Evolutionary conservation across 1,284 basidiomycete genomes (phyloP).

Genomic region (Mycena sp.): DNA sequence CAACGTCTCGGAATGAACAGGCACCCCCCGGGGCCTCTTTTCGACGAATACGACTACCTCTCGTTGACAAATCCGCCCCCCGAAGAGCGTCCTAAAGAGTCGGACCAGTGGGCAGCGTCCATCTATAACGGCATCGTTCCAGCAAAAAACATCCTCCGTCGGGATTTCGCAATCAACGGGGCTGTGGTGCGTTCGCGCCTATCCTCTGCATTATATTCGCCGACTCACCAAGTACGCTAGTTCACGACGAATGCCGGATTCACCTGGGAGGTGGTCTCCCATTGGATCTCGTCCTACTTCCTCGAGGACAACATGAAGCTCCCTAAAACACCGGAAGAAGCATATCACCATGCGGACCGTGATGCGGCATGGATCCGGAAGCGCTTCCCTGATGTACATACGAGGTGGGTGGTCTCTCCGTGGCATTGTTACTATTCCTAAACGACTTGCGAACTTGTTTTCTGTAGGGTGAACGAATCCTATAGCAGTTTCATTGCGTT

Average conservation of each 20-base stretch:
- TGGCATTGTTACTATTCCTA: too few relatives aligned
- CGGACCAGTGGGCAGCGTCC: conserved; percentile 37
- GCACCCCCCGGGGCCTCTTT: conserved; percentile 35
- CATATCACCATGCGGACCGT: neutral
- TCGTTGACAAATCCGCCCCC: conserved; percentile 28
- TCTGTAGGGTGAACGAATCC: conserved; percentile 51
- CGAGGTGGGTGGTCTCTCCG: conserved; percentile 40
- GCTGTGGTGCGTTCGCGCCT: conserved; percentile 51
- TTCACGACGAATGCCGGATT: conserved; percentile 63
- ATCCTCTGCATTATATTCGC: conserved; percentile 24
- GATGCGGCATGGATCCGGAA: neutral
- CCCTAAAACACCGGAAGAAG: neutral
- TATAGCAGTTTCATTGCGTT: conserved; percentile 55
- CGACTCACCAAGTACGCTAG: conserved; percentile 38
- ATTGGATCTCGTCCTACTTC: conserved; percentile 49
- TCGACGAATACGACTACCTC: conserved; percentile 42
- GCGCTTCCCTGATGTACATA: conserved; percentile 53
- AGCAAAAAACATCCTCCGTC: conserved; percentile 56
- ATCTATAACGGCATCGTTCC: conserved; percentile 65
- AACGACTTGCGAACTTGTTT: neutral
- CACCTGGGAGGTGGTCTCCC: conserved; percentile 59
- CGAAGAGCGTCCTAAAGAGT: neutral
- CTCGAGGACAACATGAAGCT: neutral
- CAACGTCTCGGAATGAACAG: conserved; percentile 50
- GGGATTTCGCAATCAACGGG: conserved; percentile 71